Conservation (phyloP, 257 asterid genomes). For the Petunia secreta region DNA sequence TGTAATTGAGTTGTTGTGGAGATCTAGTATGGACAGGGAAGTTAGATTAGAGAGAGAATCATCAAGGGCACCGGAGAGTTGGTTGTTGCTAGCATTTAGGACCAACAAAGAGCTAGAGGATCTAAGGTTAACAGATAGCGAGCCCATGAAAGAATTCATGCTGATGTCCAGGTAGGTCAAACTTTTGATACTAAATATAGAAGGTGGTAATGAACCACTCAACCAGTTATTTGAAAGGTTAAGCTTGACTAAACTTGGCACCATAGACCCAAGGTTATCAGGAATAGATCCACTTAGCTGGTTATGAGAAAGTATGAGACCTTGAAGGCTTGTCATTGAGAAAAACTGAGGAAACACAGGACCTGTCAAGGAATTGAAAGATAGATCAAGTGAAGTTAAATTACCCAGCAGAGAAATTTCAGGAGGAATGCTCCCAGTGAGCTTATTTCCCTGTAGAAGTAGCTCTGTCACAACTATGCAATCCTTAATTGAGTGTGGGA, state of each 20-base stretch:
- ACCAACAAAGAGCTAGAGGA: conserved; percentile 51
- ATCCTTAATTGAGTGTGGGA: conserved; percentile 58
- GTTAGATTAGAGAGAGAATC: conserved; percentile 55
- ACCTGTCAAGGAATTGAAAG: conserved; percentile 64
- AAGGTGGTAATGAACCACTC: conserved; percentile 61
- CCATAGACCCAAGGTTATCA: conserved; percentile 36
- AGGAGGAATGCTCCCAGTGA: conserved; percentile 72
- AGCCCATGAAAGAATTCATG: conserved; percentile 59
- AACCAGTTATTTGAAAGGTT: conserved; percentile 63
- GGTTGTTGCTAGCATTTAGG: conserved; percentile 68
- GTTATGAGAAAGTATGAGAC: conserved; percentile 72
- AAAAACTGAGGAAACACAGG: conserved; percentile 39
- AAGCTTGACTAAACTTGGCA: conserved; percentile 54
- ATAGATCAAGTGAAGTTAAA: conserved; percentile 62
- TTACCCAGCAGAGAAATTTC: conserved; percentile 53
- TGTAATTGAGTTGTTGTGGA: conserved; percentile 60
- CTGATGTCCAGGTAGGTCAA: conserved; percentile 68
- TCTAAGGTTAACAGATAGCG: conserved; percentile 36
- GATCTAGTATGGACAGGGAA: conserved; percentile 62
- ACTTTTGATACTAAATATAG: conserved; percentile 49
- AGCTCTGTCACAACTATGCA: conserved; percentile 58
- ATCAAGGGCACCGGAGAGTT: conserved; percentile 48
- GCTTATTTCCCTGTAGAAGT: conserved; percentile 59
- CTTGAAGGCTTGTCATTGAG: conserved; percentile 62
- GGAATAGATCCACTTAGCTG: conserved; percentile 57